phyloP scores from a whole-genome alignment of 2,329 filamentous ascomycete species.

The Fusarium udum region DNA sequence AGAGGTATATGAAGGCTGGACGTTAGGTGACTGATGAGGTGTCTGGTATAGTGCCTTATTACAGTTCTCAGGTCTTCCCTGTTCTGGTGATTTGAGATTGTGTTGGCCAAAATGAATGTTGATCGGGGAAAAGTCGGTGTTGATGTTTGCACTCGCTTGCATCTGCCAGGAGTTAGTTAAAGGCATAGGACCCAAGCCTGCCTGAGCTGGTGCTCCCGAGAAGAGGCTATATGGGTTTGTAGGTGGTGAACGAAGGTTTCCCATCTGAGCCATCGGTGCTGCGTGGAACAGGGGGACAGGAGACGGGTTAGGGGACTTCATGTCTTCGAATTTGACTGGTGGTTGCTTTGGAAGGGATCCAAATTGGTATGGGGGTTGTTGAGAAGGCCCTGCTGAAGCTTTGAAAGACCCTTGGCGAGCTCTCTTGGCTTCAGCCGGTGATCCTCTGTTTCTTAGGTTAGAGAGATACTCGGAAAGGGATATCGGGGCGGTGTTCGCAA shows the following conservation, averaged over 20 bases:
- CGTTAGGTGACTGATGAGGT: not conserved
- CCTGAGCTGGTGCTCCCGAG: not conserved
- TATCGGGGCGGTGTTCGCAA: not conserved
- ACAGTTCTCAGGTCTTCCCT: not conserved
- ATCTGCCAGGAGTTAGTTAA: not conserved
- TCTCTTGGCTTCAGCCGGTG: not conserved
- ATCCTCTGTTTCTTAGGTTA: not conserved
- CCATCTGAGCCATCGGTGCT: not conserved
- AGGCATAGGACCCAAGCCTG: not conserved
- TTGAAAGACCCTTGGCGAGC: not conserved
- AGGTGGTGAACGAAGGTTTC: not conserved
- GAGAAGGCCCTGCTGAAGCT: not conserved
- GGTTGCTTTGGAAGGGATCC: not conserved
- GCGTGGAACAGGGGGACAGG: not conserved
- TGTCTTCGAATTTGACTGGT: not conserved
- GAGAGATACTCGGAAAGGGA: not conserved
- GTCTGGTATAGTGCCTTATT: not conserved
- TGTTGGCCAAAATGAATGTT: slow-evolving; percentile 3
- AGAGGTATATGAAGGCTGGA: not conserved
- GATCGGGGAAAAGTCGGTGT: not conserved
- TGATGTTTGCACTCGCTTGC: not conserved
- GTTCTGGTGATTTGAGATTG: not conserved
- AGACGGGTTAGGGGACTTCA: not conserved
- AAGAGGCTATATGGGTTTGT: not conserved
- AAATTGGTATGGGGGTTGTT: not conserved